phyloP scores from a whole-genome alignment of 495 filamentous ascomycete species.

The Podospora appendiculata region DNA sequence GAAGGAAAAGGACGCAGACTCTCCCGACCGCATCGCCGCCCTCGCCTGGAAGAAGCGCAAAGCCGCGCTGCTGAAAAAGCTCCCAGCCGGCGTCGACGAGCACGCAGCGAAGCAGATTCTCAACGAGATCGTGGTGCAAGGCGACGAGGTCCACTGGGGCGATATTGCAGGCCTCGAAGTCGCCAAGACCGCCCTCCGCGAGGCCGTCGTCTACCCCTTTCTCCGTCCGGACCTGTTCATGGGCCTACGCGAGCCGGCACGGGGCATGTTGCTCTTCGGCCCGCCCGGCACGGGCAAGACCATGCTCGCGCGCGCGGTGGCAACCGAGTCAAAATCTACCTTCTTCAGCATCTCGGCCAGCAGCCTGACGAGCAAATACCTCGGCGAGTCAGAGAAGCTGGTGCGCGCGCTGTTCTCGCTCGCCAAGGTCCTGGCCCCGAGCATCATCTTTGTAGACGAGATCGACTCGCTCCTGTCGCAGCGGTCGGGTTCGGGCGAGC shows the following conservation, averaged over 20 bases:
- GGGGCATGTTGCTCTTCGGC: slow-evolving; percentile 94
- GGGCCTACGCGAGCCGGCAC: slow-evolving; percentile 86
- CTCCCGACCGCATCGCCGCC: slow-evolving; percentile 24
- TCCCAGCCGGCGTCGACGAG: slow-evolving; percentile 75
- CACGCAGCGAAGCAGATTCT: slow-evolving; percentile 82
- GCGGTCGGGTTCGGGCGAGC: slow-evolving; percentile 73
- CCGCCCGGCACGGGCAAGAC: slow-evolving; percentile 97
- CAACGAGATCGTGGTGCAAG: slow-evolving; percentile 91
- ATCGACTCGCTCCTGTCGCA: slow-evolving; percentile 92
- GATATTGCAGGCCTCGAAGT: slow-evolving; percentile 88
- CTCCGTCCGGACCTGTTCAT: slow-evolving; percentile 92
- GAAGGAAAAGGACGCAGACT: neutral
- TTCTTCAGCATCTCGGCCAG: slow-evolving; percentile 97
- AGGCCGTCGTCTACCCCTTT: slow-evolving; percentile 97
- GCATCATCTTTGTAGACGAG: slow-evolving; percentile 98
- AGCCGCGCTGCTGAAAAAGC: slow-evolving; percentile 56
- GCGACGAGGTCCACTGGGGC: slow-evolving; percentile 91
- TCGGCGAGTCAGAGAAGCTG: slow-evolving; percentile 94
- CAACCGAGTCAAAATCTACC: slow-evolving; percentile 88
- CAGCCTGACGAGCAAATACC: slow-evolving; percentile 90
- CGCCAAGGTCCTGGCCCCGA: slow-evolving; percentile 83
- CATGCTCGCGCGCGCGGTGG: slow-evolving; percentile 93
- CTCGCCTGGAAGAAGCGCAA: slow-evolving; percentile 44
- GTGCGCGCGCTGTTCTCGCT: slow-evolving; percentile 87
- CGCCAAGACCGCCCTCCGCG: slow-evolving; percentile 88